A percentile compares a stretch with the other conserved stretches of the same genome.
phyloP scores from a whole-genome alignment of 1,139 yeast species.

The Nakaseomyces sp. region DNA sequence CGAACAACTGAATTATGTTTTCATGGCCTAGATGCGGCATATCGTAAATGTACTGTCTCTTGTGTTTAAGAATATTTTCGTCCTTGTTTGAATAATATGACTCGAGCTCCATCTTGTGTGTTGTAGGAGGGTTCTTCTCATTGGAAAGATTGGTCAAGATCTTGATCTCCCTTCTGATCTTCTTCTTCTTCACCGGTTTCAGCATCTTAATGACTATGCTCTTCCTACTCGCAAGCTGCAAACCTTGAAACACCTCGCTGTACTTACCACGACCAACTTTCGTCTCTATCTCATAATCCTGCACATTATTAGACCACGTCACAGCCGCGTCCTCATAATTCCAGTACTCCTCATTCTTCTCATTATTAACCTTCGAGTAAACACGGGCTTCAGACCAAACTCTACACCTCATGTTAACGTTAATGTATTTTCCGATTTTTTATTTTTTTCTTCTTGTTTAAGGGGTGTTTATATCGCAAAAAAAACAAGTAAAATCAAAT shows the following conservation, averaged over 20 bases:
- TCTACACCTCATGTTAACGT: constrained; percentile 22
- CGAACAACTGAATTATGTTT: constrained; percentile 70
- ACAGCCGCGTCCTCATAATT: constrained; percentile 69
- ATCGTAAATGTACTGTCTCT: constrained; percentile 23
- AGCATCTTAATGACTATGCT: constrained; percentile 83
- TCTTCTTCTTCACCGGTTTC: constrained; percentile 94
- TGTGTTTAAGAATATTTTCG: constrained; percentile 21
- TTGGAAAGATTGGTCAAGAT: constrained; percentile 68
- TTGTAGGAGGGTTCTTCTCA: constrained; percentile 26
- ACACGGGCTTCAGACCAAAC: constrained; percentile 67
- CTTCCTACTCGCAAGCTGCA: constrained; percentile 46
- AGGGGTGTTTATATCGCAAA: no score
- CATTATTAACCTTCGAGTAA: constrained; percentile 75
- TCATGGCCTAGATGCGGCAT: constrained; percentile 31
- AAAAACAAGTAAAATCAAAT: no score
- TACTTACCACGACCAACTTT: constrained; percentile 97
- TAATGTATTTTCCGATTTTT: not conserved
- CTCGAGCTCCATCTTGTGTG: constrained; percentile 19
- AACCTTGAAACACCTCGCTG: constrained; percentile 87
- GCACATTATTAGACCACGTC: constrained; percentile 41
- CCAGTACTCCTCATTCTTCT: constrained; percentile 83
- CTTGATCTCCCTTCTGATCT: constrained; percentile 90
- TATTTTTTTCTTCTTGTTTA: no score
- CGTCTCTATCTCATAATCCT: constrained; percentile 77
- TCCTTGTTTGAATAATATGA: constrained; percentile 26